These are phyloP conservation scores for Nannochloropsis salina DNA, from an alignment of 108 stramenopile genomes.

Conservation along the genomic window DNA sequence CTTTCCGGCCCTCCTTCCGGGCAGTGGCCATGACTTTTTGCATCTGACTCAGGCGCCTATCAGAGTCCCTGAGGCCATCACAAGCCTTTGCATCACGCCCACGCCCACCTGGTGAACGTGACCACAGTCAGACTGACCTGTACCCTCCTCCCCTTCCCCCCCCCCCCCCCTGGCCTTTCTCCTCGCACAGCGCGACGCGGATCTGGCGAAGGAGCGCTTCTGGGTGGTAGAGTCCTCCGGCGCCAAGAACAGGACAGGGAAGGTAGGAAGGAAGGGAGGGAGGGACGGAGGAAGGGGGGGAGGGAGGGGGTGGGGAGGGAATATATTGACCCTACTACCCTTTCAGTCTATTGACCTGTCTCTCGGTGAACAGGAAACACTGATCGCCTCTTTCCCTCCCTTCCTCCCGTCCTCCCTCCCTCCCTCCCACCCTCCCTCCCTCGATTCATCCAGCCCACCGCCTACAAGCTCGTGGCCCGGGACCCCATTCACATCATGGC, in stretches of 20 bases:
- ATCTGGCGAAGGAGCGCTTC: not conserved
- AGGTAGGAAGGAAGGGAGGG: not conserved
- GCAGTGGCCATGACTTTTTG: no score
- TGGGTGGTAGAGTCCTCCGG: not conserved
- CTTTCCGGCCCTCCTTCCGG: no score
- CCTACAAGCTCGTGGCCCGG: not conserved
- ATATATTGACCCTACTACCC: not conserved
- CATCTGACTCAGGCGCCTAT: no score
- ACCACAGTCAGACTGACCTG: no score
- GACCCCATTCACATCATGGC: not conserved
- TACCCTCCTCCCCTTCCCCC: not conserved
- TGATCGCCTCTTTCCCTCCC: not conserved
- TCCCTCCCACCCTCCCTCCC: not conserved
- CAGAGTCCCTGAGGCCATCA: no score
- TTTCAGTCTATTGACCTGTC: not conserved
- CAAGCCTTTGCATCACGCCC: no score
- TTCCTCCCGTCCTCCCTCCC: not conserved
- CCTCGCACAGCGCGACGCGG: not conserved
- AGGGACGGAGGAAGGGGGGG: not conserved
- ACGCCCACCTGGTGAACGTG: no score
- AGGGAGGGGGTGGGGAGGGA: not conserved
- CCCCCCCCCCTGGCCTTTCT: not conserved
- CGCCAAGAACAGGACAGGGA: not conserved
- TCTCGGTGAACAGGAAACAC: not conserved
- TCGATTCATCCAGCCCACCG: not conserved